These are phyloP conservation scores for Saturnispora gosingensis DNA, from an alignment of 805 yeast genomes.

Conservation along the genomic window DNA sequence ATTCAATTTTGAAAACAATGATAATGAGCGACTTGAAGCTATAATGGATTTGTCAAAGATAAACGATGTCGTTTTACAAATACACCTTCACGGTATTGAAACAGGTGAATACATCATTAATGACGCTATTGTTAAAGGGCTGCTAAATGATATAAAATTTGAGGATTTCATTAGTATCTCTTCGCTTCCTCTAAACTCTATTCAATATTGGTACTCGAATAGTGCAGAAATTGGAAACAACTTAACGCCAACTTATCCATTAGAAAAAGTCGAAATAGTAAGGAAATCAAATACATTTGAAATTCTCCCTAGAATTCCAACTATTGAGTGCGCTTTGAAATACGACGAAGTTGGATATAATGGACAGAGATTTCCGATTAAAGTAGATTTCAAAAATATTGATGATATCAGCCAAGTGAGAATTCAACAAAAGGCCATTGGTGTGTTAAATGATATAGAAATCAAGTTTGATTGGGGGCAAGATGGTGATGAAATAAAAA, in stretches of 20 bases:
- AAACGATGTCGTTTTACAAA: constrained; percentile 17
- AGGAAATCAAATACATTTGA: constrained; percentile 15
- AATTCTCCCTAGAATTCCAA: constrained; percentile 33
- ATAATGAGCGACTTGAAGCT: background rate
- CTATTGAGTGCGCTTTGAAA: constrained; percentile 20
- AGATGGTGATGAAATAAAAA: constrained; percentile 7
- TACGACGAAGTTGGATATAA: constrained; percentile 22
- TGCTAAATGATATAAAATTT: constrained; percentile 4
- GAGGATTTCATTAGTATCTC: background rate
- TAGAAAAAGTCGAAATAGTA: background rate
- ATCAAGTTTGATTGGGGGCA: constrained; percentile 17
- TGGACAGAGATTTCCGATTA: constrained; percentile 25
- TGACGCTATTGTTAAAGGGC: constrained; percentile 13
- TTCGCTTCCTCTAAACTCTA: background rate
- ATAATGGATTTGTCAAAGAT: constrained; percentile 12
- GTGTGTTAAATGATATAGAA: constrained; percentile 5
- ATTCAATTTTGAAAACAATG: background rate
- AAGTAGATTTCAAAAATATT: constrained; percentile 20
- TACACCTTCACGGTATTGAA: constrained; percentile 15
- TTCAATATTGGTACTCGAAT: background rate
- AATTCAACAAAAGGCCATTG: background rate
- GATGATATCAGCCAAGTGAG: constrained; percentile 20
- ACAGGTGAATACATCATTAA: constrained; percentile 21
- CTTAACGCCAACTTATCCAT: background rate
- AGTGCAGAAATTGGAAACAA: background rate